Evolutionary conservation across 768 basidiomycete genomes (phyloP).

Genomic region (Pholiota conissans): DNA sequence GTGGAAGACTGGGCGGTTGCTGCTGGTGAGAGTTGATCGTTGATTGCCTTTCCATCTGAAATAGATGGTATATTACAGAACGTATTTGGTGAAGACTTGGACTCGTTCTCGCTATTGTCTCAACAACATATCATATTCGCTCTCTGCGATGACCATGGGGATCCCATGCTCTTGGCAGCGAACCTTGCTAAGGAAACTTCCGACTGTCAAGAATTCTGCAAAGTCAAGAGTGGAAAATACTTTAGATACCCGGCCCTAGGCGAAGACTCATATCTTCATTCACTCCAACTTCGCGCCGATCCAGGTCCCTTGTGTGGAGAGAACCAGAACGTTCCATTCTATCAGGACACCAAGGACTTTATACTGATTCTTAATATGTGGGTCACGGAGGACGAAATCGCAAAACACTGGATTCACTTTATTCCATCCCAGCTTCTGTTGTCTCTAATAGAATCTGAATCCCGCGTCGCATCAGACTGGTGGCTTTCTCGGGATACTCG

Average conservation of each 20-base stretch:
- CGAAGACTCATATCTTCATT: constrained; percentile 24
- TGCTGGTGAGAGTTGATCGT: constrained; percentile 46
- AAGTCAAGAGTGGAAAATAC: constrained; percentile 29
- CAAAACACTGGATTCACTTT: constrained; percentile 39
- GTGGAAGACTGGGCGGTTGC: constrained; percentile 32
- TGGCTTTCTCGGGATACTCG: constrained; percentile 55
- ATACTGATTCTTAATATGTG: constrained; percentile 48
- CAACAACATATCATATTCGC: constrained; percentile 38
- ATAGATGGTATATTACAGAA: constrained; percentile 12
- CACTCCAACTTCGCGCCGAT: constrained; percentile 51
- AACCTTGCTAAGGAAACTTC: constrained; percentile 35
- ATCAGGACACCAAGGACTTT: constrained; percentile 37
- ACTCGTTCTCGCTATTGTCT: constrained; percentile 43
- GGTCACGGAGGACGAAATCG: constrained; percentile 27
- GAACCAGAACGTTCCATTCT: constrained; percentile 43
- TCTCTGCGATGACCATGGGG: constrained; percentile 21
- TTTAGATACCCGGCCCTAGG: constrained; percentile 42
- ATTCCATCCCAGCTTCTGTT: constrained; percentile 40
- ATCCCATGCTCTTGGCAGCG: constrained; percentile 33
- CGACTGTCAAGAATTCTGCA: constrained; percentile 24
- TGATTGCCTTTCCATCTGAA: constrained; percentile 11
- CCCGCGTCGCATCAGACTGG: constrained; percentile 32
- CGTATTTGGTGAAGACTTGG: constrained; percentile 32
- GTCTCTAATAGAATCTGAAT: constrained; percentile 19
- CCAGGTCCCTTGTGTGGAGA: constrained; percentile 49